A percentile compares a stretch with the other conserved stretches of the same genome.
These are phyloP conservation scores for Incumbomyces delicatus DNA, from an alignment of 2,329 filamentous ascomycete species.

Conservation along the genomic window DNA sequence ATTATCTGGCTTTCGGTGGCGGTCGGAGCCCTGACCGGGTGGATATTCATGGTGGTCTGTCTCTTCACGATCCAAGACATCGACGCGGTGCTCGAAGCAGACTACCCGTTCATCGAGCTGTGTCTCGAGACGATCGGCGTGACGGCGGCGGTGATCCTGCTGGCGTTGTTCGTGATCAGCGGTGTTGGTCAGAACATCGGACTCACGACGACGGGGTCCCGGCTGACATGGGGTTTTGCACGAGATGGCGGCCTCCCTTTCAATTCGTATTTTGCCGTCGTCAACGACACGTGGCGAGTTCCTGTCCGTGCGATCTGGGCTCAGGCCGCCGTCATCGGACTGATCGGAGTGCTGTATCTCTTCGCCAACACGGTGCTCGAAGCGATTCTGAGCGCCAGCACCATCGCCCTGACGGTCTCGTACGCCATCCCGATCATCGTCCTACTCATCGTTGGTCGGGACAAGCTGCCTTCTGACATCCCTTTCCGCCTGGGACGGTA, in stretches of 20 bases:
- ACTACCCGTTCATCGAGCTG: slow-evolving; percentile 25
- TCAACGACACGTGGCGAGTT: slow-evolving; percentile 14
- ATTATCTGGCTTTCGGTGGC: slow-evolving; percentile 26
- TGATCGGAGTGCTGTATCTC: slow-evolving; percentile 24
- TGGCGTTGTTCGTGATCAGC: slow-evolving; percentile 32
- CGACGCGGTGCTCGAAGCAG: slow-evolving; percentile 6
- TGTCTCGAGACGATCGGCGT: slow-evolving; percentile 10
- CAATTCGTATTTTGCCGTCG: slow-evolving; percentile 13
- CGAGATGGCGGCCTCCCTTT: slow-evolving; percentile 20
- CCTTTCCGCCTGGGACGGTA: slow-evolving; percentile 13
- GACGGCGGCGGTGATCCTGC: slow-evolving; percentile 16
- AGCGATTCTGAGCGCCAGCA: slow-evolving; percentile 9
- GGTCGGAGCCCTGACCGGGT: slow-evolving; percentile 27
- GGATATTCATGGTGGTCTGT: slow-evolving; percentile 13
- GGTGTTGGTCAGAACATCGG: slow-evolving; percentile 38
- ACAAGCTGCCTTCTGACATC: slow-evolving; percentile 9
- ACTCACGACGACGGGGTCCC: slow-evolving; percentile 25
- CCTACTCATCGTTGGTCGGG: slow-evolving; percentile 22
- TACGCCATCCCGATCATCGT: slow-evolving; percentile 24
- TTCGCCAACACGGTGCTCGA: slow-evolving; percentile 24
- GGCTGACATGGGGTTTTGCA: slow-evolving; percentile 25
- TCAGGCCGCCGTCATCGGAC: slow-evolving; percentile 18
- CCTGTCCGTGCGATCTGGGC: slow-evolving; percentile 21
- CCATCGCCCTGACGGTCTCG: slow-evolving; percentile 13
- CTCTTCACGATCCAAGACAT: slow-evolving; percentile 17